Evolutionary conservation across 2,329 filamentous ascomycete species (phyloP).

Genomic region (Didymella arachidicola): DNA sequence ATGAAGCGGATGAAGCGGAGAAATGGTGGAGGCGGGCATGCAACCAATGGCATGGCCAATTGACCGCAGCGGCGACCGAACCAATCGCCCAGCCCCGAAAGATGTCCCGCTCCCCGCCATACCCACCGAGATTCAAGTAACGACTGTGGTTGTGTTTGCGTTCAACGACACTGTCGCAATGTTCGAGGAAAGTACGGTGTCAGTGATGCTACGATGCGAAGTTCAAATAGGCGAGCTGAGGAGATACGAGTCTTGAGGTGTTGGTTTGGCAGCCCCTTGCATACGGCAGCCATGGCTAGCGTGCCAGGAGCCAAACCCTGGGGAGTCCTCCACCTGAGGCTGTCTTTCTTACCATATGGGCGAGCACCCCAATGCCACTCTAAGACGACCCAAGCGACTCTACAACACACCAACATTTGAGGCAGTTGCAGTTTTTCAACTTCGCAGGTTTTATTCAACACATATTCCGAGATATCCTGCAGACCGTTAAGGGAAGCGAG

Average conservation of each 20-base stretch:
- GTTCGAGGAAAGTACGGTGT: not conserved
- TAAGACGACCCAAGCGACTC: not conserved
- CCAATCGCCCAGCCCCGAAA: not conserved
- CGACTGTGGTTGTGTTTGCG: not conserved
- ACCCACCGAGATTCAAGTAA: not conserved
- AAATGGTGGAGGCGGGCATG: not conserved
- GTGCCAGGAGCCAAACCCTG: not conserved
- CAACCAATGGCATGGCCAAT: not conserved
- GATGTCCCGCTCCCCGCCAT: not conserved
- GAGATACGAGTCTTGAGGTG: not conserved
- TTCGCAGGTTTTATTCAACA: not conserved
- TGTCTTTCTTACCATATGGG: not conserved
- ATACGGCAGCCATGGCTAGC: not conserved
- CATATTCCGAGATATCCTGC: not conserved
- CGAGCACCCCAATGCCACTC: not conserved
- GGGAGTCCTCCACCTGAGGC: not conserved
- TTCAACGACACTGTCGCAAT: not conserved
- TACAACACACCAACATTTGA: not conserved
- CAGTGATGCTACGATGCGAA: not conserved
- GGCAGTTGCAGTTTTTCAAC: not conserved
- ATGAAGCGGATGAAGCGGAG: not conserved
- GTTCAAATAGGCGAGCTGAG: not conserved
- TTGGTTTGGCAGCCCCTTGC: not conserved
- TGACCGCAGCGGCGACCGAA: constrained; percentile 1
- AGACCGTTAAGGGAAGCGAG: not conserved